Evolutionary conservation across 495 filamentous ascomycete species (phyloP).

Genomic region (Clohesyomyces aquaticus): DNA sequence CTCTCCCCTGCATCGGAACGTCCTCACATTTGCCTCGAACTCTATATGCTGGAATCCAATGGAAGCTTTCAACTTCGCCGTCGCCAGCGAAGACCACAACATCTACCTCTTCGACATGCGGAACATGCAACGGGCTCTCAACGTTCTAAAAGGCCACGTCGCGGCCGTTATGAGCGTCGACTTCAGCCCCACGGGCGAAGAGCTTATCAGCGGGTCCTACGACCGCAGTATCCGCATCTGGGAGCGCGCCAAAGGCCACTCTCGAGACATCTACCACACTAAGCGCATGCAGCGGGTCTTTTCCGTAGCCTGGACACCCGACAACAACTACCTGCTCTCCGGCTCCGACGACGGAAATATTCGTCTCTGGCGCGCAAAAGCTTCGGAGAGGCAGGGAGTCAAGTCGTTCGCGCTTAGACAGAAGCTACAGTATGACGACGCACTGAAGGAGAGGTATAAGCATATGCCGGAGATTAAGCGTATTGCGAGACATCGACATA

Average conservation of each 20-base stretch:
- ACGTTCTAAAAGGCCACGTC: conserved; percentile 95
- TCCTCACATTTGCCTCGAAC: conserved; percentile 81
- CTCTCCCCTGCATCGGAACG: conserved; percentile 75
- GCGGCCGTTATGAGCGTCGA: conserved; percentile 97
- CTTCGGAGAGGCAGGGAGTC: conserved; percentile 82
- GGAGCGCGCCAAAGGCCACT: conserved; percentile 77
- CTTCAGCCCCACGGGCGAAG: conserved; percentile 91
- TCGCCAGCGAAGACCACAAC: conserved; percentile 80
- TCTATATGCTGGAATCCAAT: conserved; percentile 92
- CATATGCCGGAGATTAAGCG: conserved; percentile 97
- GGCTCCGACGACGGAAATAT: conserved; percentile 94
- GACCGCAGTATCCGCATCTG: conserved; percentile 81
- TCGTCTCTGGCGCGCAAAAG: conserved; percentile 86
- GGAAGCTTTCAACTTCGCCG: conserved; percentile 90
- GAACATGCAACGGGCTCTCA: conserved; percentile 78
- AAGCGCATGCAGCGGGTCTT: conserved; percentile 98
- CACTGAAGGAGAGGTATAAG: conserved; percentile 78
- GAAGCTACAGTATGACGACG: conserved; percentile 89
- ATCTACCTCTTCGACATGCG: conserved; percentile 86
- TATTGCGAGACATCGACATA: conserved; percentile 86
- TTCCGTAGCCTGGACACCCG: conserved; percentile 79
- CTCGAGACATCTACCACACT: conserved; percentile 93
- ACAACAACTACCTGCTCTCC: conserved; percentile 82
- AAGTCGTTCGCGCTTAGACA: conserved; percentile 81
- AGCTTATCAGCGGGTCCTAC: conserved; percentile 88